A percentile compares a stretch with the other conserved stretches of the same genome.
Evolutionary conservation across 2,329 filamentous ascomycete species (phyloP).

Genomic region (Fusarium protoensiforme): DNA sequence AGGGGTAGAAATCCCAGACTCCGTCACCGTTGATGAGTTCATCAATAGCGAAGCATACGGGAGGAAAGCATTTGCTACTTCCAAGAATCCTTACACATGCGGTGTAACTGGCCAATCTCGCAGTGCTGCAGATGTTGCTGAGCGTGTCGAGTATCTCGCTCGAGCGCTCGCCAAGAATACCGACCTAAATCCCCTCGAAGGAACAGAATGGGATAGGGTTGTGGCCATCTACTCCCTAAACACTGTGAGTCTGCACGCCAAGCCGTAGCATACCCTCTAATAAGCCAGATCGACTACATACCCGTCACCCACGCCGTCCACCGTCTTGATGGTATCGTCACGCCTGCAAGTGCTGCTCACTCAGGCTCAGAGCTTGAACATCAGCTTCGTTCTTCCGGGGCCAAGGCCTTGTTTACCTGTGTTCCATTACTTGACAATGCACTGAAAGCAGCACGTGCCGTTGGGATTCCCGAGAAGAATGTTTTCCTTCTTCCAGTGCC

Average conservation of each 20-base stretch:
- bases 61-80: constrained; percentile 68
- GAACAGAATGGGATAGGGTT: constrained; percentile 84
- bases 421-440: constrained; percentile 71
- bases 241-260: constrained; percentile 62
- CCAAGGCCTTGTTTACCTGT: constrained; percentile 80
- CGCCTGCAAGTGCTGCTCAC: constrained; percentile 80
- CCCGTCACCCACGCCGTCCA: constrained; percentile 82
- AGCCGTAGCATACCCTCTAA: neutral
- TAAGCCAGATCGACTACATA: constrained; percentile 74
- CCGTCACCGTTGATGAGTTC: constrained; percentile 75
- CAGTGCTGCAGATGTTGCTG: constrained; percentile 69
- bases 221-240: constrained; percentile 81
- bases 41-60: constrained; percentile 66
- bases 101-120: constrained; percentile 77
- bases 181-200: constrained; percentile 74
- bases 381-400: constrained; percentile 75
- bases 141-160: constrained; percentile 75
- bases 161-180: constrained; percentile 73
- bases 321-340: constrained; percentile 76
- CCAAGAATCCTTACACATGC: constrained; percentile 79
- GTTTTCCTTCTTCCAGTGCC: constrained; percentile 79
- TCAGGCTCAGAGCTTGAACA: constrained; percentile 75
- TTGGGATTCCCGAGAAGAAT: constrained; percentile 69
- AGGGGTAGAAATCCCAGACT: constrained; percentile 16
- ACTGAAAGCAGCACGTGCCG: constrained; percentile 70